Conservation (phyloP, 164 flowering plant species). For the Vitis rotundifolia region DNA sequence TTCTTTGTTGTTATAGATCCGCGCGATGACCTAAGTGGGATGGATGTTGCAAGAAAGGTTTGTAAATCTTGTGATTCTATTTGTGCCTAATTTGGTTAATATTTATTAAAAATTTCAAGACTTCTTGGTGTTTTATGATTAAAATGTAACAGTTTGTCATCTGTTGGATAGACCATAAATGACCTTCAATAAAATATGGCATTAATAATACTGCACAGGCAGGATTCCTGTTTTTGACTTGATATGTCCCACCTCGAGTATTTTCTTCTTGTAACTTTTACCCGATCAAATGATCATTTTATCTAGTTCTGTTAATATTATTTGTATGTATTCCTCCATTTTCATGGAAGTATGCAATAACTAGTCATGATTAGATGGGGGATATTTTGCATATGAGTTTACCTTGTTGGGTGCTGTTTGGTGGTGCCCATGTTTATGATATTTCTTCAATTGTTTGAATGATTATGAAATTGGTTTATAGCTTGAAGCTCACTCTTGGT, state of each 20-base stretch:
- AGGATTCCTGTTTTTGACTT: background rate
- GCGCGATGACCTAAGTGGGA: constrained; percentile 95
- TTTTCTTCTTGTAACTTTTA: background rate
- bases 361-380: background rate
- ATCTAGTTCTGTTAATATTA: background rate
- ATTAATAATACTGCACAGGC: background rate
- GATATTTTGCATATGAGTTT: background rate
- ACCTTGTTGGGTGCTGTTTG: background rate
- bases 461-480: background rate
- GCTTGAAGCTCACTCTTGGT: background rate
- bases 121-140: background rate
- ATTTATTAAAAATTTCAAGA: background rate
- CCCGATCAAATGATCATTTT: background rate
- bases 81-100: background rate
- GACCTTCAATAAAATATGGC: background rate
- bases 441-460: background rate
- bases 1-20: constrained; percentile 58
- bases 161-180: background rate
- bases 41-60: constrained; percentile 97
- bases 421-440: background rate
- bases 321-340: background rate
- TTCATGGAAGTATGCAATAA: background rate
- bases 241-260: background rate
- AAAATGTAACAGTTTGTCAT: background rate
- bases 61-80: background rate